Evolutionary conservation across 2,329 filamentous ascomycete genomes (phyloP).

Genomic region (Rachicladosporium sp.): DNA sequence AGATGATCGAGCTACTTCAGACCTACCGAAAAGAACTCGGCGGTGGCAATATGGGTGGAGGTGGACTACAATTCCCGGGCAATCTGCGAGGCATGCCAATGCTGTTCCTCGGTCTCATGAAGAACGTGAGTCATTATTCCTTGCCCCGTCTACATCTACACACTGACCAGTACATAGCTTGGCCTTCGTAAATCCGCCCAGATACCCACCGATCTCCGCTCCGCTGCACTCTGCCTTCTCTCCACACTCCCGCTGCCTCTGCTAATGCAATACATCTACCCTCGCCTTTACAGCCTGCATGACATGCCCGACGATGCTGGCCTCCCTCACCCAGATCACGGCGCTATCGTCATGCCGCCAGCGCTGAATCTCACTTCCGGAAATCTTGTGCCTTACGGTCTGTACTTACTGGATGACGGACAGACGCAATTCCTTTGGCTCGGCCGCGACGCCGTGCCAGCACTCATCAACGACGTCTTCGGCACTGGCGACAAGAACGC

Average conservation of each 20-base stretch:
- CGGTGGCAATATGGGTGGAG: constrained; percentile 84
- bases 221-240: constrained; percentile 79
- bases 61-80: constrained; percentile 83
- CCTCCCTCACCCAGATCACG: constrained; percentile 70
- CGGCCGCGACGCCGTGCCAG: constrained; percentile 81
- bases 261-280: constrained; percentile 76
- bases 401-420: constrained; percentile 94
- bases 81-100: constrained; percentile 82
- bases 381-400: constrained; percentile 72
- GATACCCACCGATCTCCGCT: constrained; percentile 86
- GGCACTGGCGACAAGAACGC: constrained; percentile 71
- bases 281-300: constrained; percentile 61
- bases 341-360: constrained; percentile 78
- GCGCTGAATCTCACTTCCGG: constrained; percentile 78
- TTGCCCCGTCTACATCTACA: not conserved
- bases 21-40: constrained; percentile 96
- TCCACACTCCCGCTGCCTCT: constrained; percentile 85
- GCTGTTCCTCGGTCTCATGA: constrained; percentile 86
- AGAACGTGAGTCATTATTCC: constrained; percentile 55
- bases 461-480: constrained; percentile 81
- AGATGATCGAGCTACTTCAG: constrained; percentile 81
- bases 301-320: constrained; percentile 95
- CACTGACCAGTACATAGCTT: constrained; percentile 32
- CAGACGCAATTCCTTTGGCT: constrained; percentile 98
- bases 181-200: constrained; percentile 85